A percentile compares a stretch with the other conserved stretches of the same genome.
phyloP scores from a whole-genome alignment of 805 yeast genomes.

The Saccharomycopsis javanensis region DNA sequence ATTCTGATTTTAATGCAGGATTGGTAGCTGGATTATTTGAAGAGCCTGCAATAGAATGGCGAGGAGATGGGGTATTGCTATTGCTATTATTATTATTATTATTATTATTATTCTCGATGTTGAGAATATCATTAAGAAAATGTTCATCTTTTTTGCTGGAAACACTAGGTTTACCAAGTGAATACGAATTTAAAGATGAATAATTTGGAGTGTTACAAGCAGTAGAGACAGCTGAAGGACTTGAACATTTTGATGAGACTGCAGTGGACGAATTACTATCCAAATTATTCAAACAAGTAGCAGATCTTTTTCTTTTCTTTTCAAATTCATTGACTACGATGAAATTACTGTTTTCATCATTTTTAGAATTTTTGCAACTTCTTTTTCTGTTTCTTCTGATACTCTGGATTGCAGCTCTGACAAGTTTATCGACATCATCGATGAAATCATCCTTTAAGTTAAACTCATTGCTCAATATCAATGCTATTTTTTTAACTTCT shows the following conservation, averaged over 20 bases:
- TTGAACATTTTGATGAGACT: neutral
- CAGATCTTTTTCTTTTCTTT: slow-evolving; percentile 24
- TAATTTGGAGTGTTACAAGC: neutral
- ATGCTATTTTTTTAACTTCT: slow-evolving; percentile 70
- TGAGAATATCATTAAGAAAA: slow-evolving; percentile 12
- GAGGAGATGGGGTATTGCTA: neutral
- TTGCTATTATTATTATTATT: neutral
- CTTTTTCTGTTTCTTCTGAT: slow-evolving; percentile 82
- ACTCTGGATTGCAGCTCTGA: slow-evolving; percentile 87
- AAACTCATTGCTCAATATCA: slow-evolving; percentile 67
- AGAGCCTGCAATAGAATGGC: neutral
- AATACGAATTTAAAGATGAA: neutral
- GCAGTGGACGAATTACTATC: neutral
- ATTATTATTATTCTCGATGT: neutral
- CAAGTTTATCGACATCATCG: slow-evolving; percentile 78
- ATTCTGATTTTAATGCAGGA: neutral
- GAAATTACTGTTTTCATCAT: neutral
- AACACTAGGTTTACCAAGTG: neutral
- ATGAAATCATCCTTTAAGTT: slow-evolving; percentile 49
- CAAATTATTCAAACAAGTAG: neutral
- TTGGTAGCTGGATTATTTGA: neutral
- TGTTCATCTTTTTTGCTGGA: neutral
- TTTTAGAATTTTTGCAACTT: slow-evolving; percentile 23
- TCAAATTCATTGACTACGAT: slow-evolving; percentile 1
- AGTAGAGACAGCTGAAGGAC: neutral